A percentile compares a stretch with the other conserved stretches of the same genome.
These are phyloP conservation scores for Nakaseomyces sp. DNA, from an alignment of 1,139 yeast species.

Conservation along the genomic window DNA sequence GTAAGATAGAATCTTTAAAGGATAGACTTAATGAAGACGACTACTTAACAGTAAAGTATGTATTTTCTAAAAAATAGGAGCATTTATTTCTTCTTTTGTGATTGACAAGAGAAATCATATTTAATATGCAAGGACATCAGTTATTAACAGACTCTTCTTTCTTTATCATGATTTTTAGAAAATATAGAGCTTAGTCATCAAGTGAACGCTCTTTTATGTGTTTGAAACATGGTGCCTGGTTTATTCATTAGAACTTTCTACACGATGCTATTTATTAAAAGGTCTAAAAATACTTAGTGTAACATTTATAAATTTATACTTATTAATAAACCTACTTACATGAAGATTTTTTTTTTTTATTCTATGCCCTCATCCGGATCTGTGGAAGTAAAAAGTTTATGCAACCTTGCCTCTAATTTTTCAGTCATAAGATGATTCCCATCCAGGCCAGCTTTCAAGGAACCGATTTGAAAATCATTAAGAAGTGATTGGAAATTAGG, in stretches of 20 bases:
- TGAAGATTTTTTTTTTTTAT: constrained; percentile 1
- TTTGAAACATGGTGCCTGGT: no score
- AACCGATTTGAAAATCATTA: constrained; percentile 27
- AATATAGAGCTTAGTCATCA: no score
- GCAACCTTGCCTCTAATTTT: constrained; percentile 39
- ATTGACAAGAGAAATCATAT: not conserved
- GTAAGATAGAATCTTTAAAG: constrained; percentile 36
- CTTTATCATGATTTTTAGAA: not conserved
- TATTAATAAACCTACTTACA: not conserved
- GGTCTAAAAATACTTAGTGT: constrained; percentile 9
- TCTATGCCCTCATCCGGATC: constrained; percentile 40
- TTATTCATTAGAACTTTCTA: constrained; percentile 34
- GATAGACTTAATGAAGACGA: constrained; percentile 49
- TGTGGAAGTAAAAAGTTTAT: constrained; percentile 40
- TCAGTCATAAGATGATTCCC: constrained; percentile 37
- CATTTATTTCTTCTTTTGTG: not conserved
- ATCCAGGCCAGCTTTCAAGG: constrained; percentile 26
- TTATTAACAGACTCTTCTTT: constrained; percentile 1
- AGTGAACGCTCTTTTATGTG: no score
- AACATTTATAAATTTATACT: not conserved
- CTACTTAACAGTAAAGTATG: constrained; percentile 42
- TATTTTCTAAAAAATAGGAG: constrained; percentile 19
- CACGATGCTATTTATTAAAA: constrained; percentile 34
- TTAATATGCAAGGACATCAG: not conserved
- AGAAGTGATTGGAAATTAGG: constrained; percentile 36